Evolutionary conservation across 371 early-diverging fungal species (phyloP).

Genomic region (Apophysomyces ossiformis): DNA sequence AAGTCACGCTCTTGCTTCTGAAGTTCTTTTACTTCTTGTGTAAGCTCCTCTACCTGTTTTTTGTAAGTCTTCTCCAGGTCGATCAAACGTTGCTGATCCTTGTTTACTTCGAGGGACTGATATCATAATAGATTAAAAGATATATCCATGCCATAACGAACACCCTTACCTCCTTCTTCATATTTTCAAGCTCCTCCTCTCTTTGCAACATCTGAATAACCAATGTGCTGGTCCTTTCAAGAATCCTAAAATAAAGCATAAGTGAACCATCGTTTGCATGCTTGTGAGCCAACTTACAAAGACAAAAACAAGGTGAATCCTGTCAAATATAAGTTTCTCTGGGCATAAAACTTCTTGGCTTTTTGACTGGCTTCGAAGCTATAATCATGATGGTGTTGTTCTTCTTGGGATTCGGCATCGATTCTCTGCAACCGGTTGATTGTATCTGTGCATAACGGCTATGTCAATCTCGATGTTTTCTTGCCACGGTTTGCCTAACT

Average conservation of each 20-base stretch:
- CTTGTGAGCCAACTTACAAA: constrained; percentile 44
- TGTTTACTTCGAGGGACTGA: constrained; percentile 21
- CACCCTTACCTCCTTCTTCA: constrained; percentile 56
- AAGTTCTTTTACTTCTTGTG: constrained; percentile 55
- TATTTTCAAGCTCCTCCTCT: constrained; percentile 68
- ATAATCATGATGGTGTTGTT: constrained; percentile 43
- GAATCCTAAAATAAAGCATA: constrained; percentile 45
- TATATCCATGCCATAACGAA: not conserved
- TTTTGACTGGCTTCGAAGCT: constrained; percentile 66
- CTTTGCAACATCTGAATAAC: constrained; percentile 70
- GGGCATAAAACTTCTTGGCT: constrained; percentile 84
- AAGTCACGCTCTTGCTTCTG: constrained; percentile 63
- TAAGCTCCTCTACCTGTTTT: constrained; percentile 32
- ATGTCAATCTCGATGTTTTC: not conserved
- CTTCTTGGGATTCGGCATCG: constrained; percentile 42
- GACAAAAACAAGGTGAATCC: constrained; percentile 90
- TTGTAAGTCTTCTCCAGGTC: constrained; percentile 40
- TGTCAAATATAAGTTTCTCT: constrained; percentile 89
- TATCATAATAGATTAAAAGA: no score
- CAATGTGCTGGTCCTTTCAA: constrained; percentile 77
- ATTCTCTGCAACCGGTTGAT: constrained; percentile 71
- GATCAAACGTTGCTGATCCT: constrained; percentile 37
- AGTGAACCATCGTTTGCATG: not conserved
- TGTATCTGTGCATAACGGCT: constrained; percentile 52
- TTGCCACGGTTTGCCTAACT: constrained; percentile 8